Conservation (phyloP, 1,284 basidiomycete genomes). For the Meira nashicola region DNA sequence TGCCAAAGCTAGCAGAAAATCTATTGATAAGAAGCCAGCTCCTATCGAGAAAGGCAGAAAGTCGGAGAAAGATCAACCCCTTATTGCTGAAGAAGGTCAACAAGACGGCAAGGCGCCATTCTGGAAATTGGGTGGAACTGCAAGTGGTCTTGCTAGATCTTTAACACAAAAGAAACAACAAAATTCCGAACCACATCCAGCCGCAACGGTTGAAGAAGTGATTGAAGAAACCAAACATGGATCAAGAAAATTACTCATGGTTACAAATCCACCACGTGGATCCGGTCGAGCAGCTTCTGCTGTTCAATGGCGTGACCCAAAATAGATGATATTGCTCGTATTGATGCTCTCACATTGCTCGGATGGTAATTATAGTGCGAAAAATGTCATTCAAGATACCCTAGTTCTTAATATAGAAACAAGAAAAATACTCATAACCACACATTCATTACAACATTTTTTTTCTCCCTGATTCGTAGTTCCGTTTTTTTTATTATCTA, state of each 20-base stretch:
- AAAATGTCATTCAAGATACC: too few species aligned
- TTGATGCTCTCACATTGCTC: too few species aligned
- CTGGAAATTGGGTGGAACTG: neutral
- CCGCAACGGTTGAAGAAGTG: neutral
- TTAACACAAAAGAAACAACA: neutral
- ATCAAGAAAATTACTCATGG: slow-evolving; percentile 1
- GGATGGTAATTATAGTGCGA: too few species aligned
- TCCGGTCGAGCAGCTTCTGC: slow-evolving; percentile 2
- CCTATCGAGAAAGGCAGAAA: neutral
- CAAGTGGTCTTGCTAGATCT: neutral
- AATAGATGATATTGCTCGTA: too few species aligned
- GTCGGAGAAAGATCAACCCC: neutral
- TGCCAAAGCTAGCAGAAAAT: too few species aligned
- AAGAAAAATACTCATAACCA: too few species aligned
- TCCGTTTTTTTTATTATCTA: too few species aligned
- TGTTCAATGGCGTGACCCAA: slow-evolving; percentile 1
- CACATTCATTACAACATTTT: too few species aligned
- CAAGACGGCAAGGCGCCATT: neutral
- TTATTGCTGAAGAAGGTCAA: neutral
- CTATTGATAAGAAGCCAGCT: too few species aligned
- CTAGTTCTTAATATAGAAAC: too few species aligned
- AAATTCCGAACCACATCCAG: neutral
- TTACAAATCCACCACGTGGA: neutral
- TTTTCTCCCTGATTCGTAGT: too few species aligned
- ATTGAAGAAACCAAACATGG: neutral